Evolutionary conservation across 1,139 yeast species (phyloP).

Genomic region (Geotrichum bryndzae): DNA sequence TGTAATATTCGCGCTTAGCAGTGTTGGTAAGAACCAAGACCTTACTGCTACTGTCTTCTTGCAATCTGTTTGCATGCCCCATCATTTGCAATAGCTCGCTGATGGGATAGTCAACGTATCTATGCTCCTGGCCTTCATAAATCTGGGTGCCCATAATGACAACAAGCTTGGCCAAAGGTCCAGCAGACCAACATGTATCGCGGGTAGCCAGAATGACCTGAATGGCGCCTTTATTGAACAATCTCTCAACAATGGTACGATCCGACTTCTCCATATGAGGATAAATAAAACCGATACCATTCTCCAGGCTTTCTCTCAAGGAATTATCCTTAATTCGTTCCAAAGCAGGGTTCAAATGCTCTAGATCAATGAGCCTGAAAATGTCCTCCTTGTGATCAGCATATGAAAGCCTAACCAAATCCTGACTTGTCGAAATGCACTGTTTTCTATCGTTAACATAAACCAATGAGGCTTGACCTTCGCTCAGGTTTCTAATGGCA

Average conservation of each 20-base stretch:
- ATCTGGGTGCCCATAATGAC: constrained; percentile 65
- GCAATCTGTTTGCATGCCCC: constrained; percentile 46
- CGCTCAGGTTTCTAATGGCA: constrained; percentile 28
- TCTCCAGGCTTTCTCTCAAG: constrained; percentile 42
- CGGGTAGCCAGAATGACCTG: constrained; percentile 52
- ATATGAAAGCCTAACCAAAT: constrained; percentile 39
- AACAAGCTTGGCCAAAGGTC: constrained; percentile 51
- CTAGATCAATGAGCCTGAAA: constrained; percentile 37
- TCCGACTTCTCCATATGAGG: constrained; percentile 57
- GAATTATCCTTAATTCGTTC: constrained; percentile 45
- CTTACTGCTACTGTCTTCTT: constrained; percentile 34
- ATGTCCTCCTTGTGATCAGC: constrained; percentile 35
- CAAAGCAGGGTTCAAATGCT: constrained; percentile 42
- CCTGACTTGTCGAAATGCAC: constrained; percentile 48
- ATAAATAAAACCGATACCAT: constrained; percentile 66
- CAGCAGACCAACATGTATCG: constrained; percentile 44
- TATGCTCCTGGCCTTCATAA: constrained; percentile 68
- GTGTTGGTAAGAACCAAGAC: constrained; percentile 55
- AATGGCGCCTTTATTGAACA: constrained; percentile 48
- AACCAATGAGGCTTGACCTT: constrained; percentile 41
- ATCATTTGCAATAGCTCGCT: constrained; percentile 67
- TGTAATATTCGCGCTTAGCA: constrained; percentile 56
- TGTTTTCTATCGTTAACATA: constrained; percentile 55
- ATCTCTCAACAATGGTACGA: constrained; percentile 46
- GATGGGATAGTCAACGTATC: constrained; percentile 63